A percentile compares a stretch with the other conserved stretches of the same genome.
These are phyloP conservation scores for Naganishia randhawae DNA, from an alignment of 768 basidiomycete genomes.

Conservation along the genomic window DNA sequence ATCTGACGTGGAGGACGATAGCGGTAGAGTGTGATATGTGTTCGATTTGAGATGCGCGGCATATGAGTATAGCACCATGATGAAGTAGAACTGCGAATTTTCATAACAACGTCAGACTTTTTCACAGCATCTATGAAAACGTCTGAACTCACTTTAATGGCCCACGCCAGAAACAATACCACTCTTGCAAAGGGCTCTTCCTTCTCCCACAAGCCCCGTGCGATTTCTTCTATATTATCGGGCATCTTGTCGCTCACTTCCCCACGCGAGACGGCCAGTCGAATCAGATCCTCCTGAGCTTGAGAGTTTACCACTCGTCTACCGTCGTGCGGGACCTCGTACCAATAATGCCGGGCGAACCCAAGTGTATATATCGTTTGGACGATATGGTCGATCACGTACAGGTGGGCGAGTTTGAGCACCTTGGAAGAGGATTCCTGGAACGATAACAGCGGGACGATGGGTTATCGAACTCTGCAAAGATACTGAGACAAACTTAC, in stretches of 20 bases:
- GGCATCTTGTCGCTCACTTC: constrained; percentile 55
- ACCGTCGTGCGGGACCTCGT: constrained; percentile 89
- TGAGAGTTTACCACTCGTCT: constrained; percentile 70
- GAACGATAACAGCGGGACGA: neutral
- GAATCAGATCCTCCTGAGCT: constrained; percentile 81
- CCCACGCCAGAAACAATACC: constrained; percentile 78
- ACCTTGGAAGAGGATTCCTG: constrained; percentile 85
- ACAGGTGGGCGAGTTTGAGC: constrained; percentile 85
- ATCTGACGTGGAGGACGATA: constrained; percentile 36
- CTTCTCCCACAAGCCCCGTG: constrained; percentile 77
- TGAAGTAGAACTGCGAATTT: constrained; percentile 74
- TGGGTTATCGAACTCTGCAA: neutral
- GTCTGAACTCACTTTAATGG: constrained; percentile 66
- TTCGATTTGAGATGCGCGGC: constrained; percentile 86
- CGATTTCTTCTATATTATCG: constrained; percentile 64
- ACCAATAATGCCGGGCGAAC: constrained; percentile 81
- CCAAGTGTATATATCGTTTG: constrained; percentile 87
- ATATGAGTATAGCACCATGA: constrained; percentile 83
- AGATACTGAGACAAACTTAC: constrained; percentile 56
- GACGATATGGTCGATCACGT: constrained; percentile 84
- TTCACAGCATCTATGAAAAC: neutral
- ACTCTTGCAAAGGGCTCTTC: constrained; percentile 78
- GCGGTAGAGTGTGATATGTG: constrained; percentile 75
- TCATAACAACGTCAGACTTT: neutral
- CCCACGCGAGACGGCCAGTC: constrained; percentile 46